Percentiles rank a stretch among this genome's conserved stretches.
Conservation (phyloP, 2,329 filamentous ascomycete genomes). For the Fusarium sp. region DNA sequence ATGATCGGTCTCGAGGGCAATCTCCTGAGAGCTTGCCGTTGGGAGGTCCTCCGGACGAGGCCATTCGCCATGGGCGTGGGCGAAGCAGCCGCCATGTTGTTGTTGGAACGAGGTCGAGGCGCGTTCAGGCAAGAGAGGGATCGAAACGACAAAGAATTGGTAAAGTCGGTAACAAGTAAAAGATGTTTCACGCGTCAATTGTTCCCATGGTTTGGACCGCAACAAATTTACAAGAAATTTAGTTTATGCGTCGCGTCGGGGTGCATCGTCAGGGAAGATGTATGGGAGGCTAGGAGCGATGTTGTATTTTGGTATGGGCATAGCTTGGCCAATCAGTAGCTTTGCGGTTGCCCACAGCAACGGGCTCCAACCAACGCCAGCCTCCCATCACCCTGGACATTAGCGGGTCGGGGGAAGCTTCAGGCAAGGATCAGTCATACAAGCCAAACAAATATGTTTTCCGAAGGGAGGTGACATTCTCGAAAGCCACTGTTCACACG, state of each 20-base stretch:
- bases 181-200: conserved; percentile 59
- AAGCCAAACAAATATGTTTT: not conserved
- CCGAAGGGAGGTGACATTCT: not conserved
- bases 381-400: too few species aligned
- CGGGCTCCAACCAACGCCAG: conserved; percentile 24
- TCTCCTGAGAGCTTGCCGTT: conserved; percentile 69
- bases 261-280: conserved; percentile 41
- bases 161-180: conserved; percentile 45
- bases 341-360: conserved; percentile 53
- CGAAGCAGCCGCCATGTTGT: conserved; percentile 67
- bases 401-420: conserved; percentile 17
- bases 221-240: conserved; percentile 53
- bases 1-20: conserved; percentile 63
- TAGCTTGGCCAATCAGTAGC: conserved; percentile 50
- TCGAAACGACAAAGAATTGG: conserved; percentile 39
- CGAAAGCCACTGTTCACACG: not conserved
- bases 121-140: conserved; percentile 33
- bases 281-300: conserved; percentile 29
- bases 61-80: conserved; percentile 70
- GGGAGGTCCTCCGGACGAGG: conserved; percentile 68
- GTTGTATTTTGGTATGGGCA: conserved; percentile 50
- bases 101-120: conserved; percentile 40
- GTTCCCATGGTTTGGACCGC: conserved; percentile 56
- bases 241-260: conserved; percentile 56
- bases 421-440: not conserved